Base-by-base conservation (phyloP, 2,329 filamentous ascomycete species). In the Colletotrichum spinosum region DNA sequence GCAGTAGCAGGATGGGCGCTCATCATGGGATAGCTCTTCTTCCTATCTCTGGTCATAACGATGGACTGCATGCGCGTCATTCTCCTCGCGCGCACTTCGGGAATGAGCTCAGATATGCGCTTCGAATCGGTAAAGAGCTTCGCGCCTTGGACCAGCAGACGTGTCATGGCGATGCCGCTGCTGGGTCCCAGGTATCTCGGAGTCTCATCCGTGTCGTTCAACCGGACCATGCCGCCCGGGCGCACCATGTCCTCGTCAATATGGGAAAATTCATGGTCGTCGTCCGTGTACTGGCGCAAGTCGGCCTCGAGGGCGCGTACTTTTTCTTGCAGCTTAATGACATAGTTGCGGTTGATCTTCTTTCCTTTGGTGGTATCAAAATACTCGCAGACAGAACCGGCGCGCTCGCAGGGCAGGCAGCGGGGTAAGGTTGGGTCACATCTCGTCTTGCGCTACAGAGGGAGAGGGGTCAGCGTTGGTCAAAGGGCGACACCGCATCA, bases 121-220 rank as follows among this genome's bases (percentile, higher is more conserved):
- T 94, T 92, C 6, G 93, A 91, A 72, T 96, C 92, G 34, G 94
- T 97, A 73, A 95, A 97, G 68, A 94, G 91, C 80, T 97, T 98
- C 57, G 95, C 95, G 78, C 97, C 89, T 76, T 97, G 94, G 92
- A 99, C 97, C 10, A 99, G 90, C 70, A 98, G 85, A 37, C 95
- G 89, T 11, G 94, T 97, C 82, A 98, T 97, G 74, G 94, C 93
- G 72, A 97, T 97, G 65, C 95, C 96, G 76, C 95, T 98, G 53
- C 94, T 97, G 3, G 96, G 92, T 0, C 96, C 96, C 3, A 99
- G 83, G 75, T 96, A 98, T 68, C 95, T 92, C 13, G 92, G 90
- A 1, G 87, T 90, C 78, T 97, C 95, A 75, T 97, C 93, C 60
- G 90, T 90, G 72, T 95, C 92, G 72, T 91, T 90, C 56, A 98